phyloP scores from a whole-genome alignment of 768 basidiomycete genomes.

The Tulasnella sp. region DNA sequence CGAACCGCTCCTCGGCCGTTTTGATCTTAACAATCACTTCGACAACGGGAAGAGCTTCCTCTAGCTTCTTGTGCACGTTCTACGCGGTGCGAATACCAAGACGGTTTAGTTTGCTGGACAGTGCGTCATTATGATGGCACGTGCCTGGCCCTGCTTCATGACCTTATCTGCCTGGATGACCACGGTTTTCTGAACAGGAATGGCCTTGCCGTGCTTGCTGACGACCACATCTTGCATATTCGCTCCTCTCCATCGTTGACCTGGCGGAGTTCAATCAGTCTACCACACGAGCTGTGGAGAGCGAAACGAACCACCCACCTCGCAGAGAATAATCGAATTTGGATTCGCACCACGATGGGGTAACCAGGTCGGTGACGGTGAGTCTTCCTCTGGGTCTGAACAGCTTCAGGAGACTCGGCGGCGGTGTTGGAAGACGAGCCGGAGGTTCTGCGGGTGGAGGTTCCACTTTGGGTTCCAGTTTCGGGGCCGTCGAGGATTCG shows the following conservation, averaged over 20 bases:
- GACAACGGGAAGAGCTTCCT: slow-evolving; percentile 25
- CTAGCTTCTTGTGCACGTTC: slow-evolving; percentile 28
- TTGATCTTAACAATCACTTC: slow-evolving; percentile 22
- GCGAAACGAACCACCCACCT: neutral
- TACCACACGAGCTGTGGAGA: neutral
- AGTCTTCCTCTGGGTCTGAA: slow-evolving; percentile 25
- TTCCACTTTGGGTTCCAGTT: neutral
- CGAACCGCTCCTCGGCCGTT: slow-evolving; percentile 26
- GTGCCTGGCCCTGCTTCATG: slow-evolving; percentile 24
- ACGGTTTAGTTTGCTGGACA: too few relatives aligned
- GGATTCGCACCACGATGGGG: slow-evolving; percentile 29
- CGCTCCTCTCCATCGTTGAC: neutral
- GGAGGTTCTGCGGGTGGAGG: neutral
- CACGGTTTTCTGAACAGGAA: slow-evolving; percentile 23
- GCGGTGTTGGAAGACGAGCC: neutral
- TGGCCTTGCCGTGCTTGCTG: slow-evolving; percentile 23
- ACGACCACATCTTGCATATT: slow-evolving; percentile 23
- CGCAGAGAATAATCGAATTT: slow-evolving; percentile 20
- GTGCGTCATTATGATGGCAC: too few relatives aligned
- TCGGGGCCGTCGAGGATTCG: neutral
- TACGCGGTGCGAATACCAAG: too few relatives aligned
- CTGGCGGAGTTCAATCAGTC: neutral
- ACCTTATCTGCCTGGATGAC: slow-evolving; percentile 25
- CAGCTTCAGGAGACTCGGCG: neutral
- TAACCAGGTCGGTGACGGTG: slow-evolving; percentile 28